Conservation (phyloP, 2,329 filamentous ascomycete species). For the Ceratocystis harringtonii region DNA sequence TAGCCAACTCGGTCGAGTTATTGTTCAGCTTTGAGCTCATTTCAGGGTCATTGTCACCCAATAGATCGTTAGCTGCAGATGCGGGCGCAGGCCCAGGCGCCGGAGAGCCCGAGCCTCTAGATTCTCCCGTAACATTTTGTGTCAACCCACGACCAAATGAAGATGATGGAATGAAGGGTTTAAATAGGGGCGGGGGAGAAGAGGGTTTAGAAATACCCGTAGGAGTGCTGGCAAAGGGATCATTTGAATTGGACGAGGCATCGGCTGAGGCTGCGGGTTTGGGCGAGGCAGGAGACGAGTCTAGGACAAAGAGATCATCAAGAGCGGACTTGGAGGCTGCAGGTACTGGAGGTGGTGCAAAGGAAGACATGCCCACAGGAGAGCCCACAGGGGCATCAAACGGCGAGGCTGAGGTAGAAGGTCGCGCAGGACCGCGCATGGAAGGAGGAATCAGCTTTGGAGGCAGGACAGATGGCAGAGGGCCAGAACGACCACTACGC, state of each 20-base stretch:
- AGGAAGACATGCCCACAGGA: conserved; percentile 20
- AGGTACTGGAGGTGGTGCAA: conserved; percentile 25
- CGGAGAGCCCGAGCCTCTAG: conserved; percentile 48
- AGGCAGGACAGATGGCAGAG: conserved; percentile 62
- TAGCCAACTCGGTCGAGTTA: conserved; percentile 84
- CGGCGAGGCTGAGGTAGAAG: conserved; percentile 34
- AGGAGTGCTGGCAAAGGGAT: conserved; percentile 50
- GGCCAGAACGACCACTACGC: conserved; percentile 51
- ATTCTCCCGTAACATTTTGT: conserved; percentile 35
- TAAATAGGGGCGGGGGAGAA: conserved; percentile 48
- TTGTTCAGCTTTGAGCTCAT: conserved; percentile 74
- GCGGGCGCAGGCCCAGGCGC: conserved; percentile 28
- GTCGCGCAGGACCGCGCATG: conserved; percentile 50
- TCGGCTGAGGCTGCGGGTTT: conserved; percentile 41
- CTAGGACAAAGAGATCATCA: conserved; percentile 86
- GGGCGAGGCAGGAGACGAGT: conserved; percentile 36
- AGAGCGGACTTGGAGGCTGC: conserved; percentile 61
- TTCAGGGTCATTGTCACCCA: conserved; percentile 82
- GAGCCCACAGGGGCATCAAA: conserved; percentile 34
- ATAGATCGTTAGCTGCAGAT: conserved; percentile 51
- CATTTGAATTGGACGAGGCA: conserved; percentile 56
- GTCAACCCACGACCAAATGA: conserved; percentile 77
- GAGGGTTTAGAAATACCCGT: conserved; percentile 38
- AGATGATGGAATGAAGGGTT: conserved; percentile 83
- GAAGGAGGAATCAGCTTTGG: conserved; percentile 72